These are phyloP conservation scores for Ophiocordyceps robertsii DNA, from an alignment of 2,329 filamentous ascomycete species.

Conservation along the genomic window DNA sequence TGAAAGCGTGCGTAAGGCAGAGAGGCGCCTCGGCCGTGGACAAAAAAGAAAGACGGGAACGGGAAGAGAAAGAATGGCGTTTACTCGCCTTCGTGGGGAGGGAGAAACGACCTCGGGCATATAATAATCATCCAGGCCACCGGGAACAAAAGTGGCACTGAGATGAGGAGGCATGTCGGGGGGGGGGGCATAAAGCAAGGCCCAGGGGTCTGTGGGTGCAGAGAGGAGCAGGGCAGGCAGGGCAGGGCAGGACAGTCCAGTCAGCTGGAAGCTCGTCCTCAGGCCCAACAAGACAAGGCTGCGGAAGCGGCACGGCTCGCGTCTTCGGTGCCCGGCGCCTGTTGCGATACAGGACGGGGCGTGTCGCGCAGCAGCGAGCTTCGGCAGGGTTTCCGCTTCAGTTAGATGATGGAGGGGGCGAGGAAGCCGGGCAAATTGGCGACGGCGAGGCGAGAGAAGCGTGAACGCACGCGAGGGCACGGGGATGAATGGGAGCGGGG, in stretches of 20 bases:
- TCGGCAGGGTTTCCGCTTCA: too few relatives aligned
- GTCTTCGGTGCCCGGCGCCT: too few relatives aligned
- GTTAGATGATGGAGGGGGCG: too few relatives aligned
- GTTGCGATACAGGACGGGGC: too few relatives aligned
- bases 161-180: constrained; percentile 17
- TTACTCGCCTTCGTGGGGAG: constrained; percentile 39
- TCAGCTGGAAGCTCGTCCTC: too few relatives aligned
- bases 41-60: not conserved
- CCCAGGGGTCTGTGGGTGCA: not conserved
- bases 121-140: constrained; percentile 45
- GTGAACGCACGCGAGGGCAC: too few relatives aligned
- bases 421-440: too few relatives aligned
- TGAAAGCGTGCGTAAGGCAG: not conserved
- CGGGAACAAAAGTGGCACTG: constrained; percentile 45
- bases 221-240: not conserved
- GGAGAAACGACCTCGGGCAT: constrained; percentile 48
- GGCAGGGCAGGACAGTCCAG: not conserved
- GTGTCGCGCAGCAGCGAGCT: too few relatives aligned
- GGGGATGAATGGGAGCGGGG: too few relatives aligned
- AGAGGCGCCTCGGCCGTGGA: not conserved
- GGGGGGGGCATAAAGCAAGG: not conserved
- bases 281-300: too few relatives aligned
- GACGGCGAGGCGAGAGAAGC: too few relatives aligned
- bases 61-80: not conserved
- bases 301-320: too few relatives aligned